Evolutionary conservation across 345 rosid genomes (phyloP).

Genomic region (Salix viminalis): DNA sequence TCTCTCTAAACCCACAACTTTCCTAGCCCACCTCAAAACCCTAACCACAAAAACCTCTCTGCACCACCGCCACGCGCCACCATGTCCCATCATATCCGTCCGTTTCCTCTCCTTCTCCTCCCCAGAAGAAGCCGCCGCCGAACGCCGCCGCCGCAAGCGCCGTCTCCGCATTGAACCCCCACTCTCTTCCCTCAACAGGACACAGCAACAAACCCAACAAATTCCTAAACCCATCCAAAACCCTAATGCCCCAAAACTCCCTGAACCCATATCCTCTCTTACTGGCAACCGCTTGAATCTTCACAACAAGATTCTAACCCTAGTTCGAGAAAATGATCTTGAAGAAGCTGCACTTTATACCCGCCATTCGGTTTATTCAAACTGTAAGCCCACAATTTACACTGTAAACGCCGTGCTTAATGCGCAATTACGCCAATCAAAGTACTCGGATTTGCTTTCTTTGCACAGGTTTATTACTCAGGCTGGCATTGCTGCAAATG

Average conservation of each 20-base stretch:
- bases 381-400: conserved; percentile 83
- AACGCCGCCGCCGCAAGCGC: conserved; percentile 85
- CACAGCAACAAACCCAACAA: conserved; percentile 40
- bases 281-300: conserved; percentile 77
- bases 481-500: conserved; percentile 76
- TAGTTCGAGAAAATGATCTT: conserved; percentile 70
- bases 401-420: conserved; percentile 79
- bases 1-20: conserved; percentile 39
- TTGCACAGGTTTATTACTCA: conserved; percentile 74
- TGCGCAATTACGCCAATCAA: conserved; percentile 79
- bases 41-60: conserved; percentile 27
- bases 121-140: conserved; percentile 88
- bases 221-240: conserved; percentile 63
- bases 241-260: conserved; percentile 79
- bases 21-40: conserved; percentile 45
- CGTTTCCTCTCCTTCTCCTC: conserved; percentile 66
- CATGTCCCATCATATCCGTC: conserved; percentile 18
- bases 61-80: conserved; percentile 14
- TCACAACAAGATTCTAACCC: conserved; percentile 66
- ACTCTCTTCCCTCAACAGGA: conserved; percentile 51
- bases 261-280: conserved; percentile 70
- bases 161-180: conserved; percentile 87
- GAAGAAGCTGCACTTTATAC: conserved; percentile 89
- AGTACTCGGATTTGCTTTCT: conserved; percentile 64
- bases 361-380: conserved; percentile 88